Base-by-base conservation (phyloP, 1,139 yeast genomes). In the Hansenula sp. region DNA sequence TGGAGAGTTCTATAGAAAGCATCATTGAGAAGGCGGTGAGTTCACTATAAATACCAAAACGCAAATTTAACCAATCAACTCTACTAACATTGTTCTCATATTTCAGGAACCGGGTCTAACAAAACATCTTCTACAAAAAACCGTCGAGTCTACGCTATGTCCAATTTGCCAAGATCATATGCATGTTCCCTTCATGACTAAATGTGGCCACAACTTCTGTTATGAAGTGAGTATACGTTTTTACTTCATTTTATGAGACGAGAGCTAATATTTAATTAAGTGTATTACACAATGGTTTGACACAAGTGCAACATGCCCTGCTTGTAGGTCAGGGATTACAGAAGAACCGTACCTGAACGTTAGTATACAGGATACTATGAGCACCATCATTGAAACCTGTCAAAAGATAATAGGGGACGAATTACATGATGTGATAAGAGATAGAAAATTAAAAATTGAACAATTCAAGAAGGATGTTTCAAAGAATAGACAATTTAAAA, bases 221-320 rank as follows among this genome's bases (percentile, higher is more conserved):
- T 65, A 65, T 42, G 53, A 50, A 24, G 53, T 49, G 30, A 29
- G 50, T 33, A 15, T 11, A 13, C 3, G 64, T 73, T 3, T 70
- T 70, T 72, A 77, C 56, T 72, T 71, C 9, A 4, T 16, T 27
- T 13, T 3, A 16, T 5, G 24, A 17, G 12, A 16, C 5, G n/a
- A 11, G 5, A 13, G 24, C 36, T 39, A 40, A 40, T 38, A 21
- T 13, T 30, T 25, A 24, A n/a, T 32, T 52, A 70, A 66, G 45
- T 80, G 86, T 51, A 61, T 79, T 25, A 58, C 62, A 21, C 64
- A 68, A 17, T 79, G 85, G 85, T 69, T 79, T 47, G 65, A 65
- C 24, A 71, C 66, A 44, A 70, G 70, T 45, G 61, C 66, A 44
- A 68, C 77, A 38, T 80, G 86, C 55, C 86, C 86, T 9, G 64